Evolutionary conservation across 2,329 filamentous ascomycete species (phyloP), one percentile per base, ranked within the genome.

Genomic region (Stachybotrys chartarum): DNA sequence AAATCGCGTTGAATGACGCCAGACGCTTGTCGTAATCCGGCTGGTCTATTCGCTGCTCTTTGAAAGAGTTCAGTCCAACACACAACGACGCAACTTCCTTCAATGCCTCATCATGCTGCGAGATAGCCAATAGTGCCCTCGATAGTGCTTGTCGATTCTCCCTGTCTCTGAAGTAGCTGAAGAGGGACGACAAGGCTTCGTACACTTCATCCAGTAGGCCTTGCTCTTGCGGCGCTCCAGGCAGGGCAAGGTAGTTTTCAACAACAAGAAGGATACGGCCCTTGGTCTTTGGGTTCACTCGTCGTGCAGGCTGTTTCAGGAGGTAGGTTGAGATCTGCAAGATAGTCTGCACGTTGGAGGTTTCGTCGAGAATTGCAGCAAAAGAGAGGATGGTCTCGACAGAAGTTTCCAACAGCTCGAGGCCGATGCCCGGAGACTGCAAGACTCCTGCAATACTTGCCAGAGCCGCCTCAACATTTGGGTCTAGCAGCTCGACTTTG

Each of bases 161-260:
- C 48, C 85, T 81, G 68, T 97, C 92, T 63, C 86, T 90, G 75
- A 97, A 93, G 68, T 92, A 96, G 54, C 90, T 89, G 67, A 96
- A 97, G 39, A 97, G 80, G 0, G 89, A 86, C 5, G 89, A 87
- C 10, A 94, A 73, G 0, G 90, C 90, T 50, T 83, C 77, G 67
- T 88, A 96, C 1, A 95, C 82, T 42, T 81, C 78, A 49, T 79
- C 73, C 51, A 83, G 83, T 16, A 93, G 72, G 11, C 52, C 51
- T 30, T 79, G 61, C 39, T 72, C 67, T 53, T 71, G 64, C 14
- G 60, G 61, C 2, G 67, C 77, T 6, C 71, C 64, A 51, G 88
- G 78, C 2, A 88, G 74, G 8, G 85, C 83, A 49, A 96, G 79
- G 60, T 97, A 95, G 58, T 87, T 84, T 66, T 94, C 85, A 17